These are phyloP conservation scores for Suhomyces choctaworum DNA, from an alignment of 1,139 yeast genomes.

Conservation along the genomic window DNA sequence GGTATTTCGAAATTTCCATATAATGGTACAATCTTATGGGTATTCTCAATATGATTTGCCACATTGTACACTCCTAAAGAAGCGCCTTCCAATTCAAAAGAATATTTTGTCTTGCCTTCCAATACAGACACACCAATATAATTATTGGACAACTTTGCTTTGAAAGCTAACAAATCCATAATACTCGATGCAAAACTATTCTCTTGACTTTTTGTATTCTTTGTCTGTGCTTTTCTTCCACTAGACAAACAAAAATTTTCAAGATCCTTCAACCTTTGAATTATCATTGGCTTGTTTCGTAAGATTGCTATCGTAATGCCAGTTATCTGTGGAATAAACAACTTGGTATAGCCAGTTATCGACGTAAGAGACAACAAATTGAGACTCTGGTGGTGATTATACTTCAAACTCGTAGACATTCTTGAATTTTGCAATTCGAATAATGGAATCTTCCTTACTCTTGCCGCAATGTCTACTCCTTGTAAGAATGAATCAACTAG, in stretches of 20 bases:
- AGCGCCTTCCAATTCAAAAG: slow-evolving; percentile 36
- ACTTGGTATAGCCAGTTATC: slow-evolving; percentile 37
- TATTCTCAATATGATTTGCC: slow-evolving; percentile 15
- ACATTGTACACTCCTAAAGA: slow-evolving; percentile 26
- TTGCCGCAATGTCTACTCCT: slow-evolving; percentile 20
- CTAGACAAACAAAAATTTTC: no score
- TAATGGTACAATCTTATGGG: slow-evolving; percentile 23
- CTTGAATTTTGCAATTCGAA: slow-evolving; percentile 36
- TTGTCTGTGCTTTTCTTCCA: slow-evolving; percentile 5
- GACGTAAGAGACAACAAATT: slow-evolving; percentile 22
- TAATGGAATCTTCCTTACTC: slow-evolving; percentile 17
- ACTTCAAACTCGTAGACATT: slow-evolving; percentile 22
- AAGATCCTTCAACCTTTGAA: slow-evolving; percentile 16
- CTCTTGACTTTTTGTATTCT: not conserved
- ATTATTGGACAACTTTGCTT: slow-evolving; percentile 31
- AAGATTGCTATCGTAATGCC: slow-evolving; percentile 19
- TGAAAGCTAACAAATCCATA: slow-evolving; percentile 23
- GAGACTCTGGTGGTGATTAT: slow-evolving; percentile 17
- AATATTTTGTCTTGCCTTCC: slow-evolving; percentile 32
- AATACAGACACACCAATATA: slow-evolving; percentile 39
- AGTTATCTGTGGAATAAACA: slow-evolving; percentile 31
- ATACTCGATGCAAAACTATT: not conserved
- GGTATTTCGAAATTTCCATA: slow-evolving; percentile 46
- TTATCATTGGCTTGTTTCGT: slow-evolving; percentile 16
- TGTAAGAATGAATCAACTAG: slow-evolving; percentile 24